Base-by-base conservation (phyloP, 495 filamentous ascomycete genomes). In the Hyaloscypha variabilis region DNA sequence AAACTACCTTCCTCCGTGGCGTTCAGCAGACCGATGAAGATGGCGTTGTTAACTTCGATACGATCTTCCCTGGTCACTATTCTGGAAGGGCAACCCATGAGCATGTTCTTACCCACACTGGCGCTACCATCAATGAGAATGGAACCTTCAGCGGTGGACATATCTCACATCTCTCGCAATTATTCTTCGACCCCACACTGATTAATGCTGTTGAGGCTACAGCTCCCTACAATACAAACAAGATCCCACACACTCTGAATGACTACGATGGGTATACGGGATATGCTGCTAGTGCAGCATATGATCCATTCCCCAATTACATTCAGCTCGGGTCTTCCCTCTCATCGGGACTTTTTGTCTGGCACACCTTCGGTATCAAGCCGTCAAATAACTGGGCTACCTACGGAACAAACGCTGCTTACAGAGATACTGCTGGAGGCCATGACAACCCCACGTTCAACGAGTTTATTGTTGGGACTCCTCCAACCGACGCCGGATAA, bases 41-140 rank as follows among this genome's bases (percentile, higher is more conserved):
- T 30, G 84, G 85, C 8, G 79, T 88, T 8, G 83, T 77, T 0
- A 74, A 68, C 49, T 84, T 87, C 56, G 78, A 82, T 58, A 85
- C 82, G 2, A 82, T 83, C 65, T 85, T 87, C 75, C 83, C 84
- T 0, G 85, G 86, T 10, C 82, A 86, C 74, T 89, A 88, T 59
- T 69, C 72, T 0, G 83, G 83, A 10, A 81, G 85, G 17, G 79
- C 85, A 0, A 82, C 76, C 3, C 86, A 88, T 69, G 81, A 81
- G 8, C 85, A 88, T 60, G 65, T 82, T 63, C 71, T 84, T 58
- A 78, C 77, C 3, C 82, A 85, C 68, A 62, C 75, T 28, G 74
- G 80, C 62, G 81, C 78, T 11, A 77, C 71, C 0, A 59, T 78
- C 6, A 64, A 75, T 29, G 58, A 73, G 19, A 87, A 85, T 75